Evolutionary conservation across 495 filamentous ascomycete genomes (phyloP).

Genomic region (Margaritispora aquatica): DNA sequence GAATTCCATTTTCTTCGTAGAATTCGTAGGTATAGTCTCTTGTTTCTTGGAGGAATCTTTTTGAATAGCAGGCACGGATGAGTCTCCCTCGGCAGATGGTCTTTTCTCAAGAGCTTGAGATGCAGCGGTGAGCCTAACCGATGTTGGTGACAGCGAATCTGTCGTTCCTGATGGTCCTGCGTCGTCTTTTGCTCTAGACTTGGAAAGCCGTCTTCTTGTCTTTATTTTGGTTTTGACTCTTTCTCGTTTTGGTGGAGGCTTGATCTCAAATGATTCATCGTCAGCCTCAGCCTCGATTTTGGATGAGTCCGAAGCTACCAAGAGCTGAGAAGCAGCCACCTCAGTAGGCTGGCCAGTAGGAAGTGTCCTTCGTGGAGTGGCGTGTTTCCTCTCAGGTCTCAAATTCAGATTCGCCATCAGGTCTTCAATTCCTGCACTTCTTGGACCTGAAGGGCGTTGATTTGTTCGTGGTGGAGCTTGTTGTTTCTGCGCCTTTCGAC

Average conservation of each 20-base stretch:
- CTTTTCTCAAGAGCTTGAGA: constrained; percentile 7
- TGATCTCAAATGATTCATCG: neutral
- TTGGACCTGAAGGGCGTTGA: neutral
- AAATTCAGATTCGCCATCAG: constrained; percentile 20
- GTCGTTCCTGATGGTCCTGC: neutral
- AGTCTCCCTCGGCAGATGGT: neutral
- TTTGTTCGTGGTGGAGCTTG: constrained; percentile 2
- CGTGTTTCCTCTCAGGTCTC: neutral
- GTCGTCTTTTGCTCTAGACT: constrained; percentile 3
- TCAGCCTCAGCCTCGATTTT: neutral
- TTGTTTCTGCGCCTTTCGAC: constrained; percentile 7
- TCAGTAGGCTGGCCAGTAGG: constrained; percentile 5
- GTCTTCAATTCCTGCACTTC: constrained; percentile 8
- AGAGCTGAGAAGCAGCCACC: constrained; percentile 6
- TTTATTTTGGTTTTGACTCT: constrained; percentile 21
- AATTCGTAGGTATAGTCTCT: neutral
- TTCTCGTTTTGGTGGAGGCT: constrained; percentile 18
- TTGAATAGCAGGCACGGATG: too few relatives aligned
- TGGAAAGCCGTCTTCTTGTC: constrained; percentile 18
- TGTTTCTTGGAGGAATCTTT: neutral
- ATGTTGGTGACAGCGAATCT: neutral
- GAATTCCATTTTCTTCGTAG: neutral
- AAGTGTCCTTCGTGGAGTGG: neutral
- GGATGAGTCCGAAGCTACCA: constrained; percentile 10
- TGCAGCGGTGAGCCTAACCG: neutral